Percentiles rank a stretch among this genome's conserved stretches.
Conservation (phyloP, 805 yeast genomes). For the Saccharomycopsis capsularis region DNA sequence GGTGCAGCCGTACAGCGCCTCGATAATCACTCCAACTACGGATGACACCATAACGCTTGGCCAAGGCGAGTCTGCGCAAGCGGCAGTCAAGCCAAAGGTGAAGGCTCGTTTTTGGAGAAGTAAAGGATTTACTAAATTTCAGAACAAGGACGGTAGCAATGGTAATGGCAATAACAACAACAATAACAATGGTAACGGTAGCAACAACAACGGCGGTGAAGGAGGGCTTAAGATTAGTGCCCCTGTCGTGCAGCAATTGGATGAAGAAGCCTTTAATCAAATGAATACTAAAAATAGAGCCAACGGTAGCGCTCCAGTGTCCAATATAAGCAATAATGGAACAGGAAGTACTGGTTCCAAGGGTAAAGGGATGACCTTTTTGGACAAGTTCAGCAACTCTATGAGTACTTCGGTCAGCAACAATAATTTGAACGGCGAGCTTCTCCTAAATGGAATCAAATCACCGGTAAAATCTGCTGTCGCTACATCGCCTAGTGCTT, state of each 20-base stretch:
- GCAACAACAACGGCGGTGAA: not conserved
- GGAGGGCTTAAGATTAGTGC: constrained; percentile 20
- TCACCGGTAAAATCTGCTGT: constrained; percentile 7
- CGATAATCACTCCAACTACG: constrained; percentile 16
- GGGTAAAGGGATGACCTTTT: constrained; percentile 8
- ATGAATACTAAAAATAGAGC: constrained; percentile 15
- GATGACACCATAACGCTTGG: constrained; percentile 9
- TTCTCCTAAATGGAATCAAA: not conserved
- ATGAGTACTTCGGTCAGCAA: constrained; percentile 3
- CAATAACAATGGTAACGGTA: not conserved
- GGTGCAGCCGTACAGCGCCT: constrained; percentile 16
- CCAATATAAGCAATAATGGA: not conserved
- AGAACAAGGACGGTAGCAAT: constrained; percentile 16
- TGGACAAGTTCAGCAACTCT: constrained; percentile 22
- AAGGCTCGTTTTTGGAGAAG: constrained; percentile 31
- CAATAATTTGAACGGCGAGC: constrained; percentile 10
- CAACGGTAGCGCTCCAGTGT: constrained; percentile 1
- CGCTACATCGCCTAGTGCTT: not conserved
- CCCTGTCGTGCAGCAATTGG: constrained; percentile 16
- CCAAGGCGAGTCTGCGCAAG: constrained; percentile 7
- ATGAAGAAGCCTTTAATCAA: constrained; percentile 18
- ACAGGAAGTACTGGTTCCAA: constrained; percentile 3
- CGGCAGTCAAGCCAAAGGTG: constrained; percentile 22
- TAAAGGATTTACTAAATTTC: constrained; percentile 19
- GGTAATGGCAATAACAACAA: not conserved